Percentiles rank a stretch among this genome's conserved stretches.
Evolutionary conservation across 192 early-diverging fungal genomes (phyloP).

Genomic region (Coemansia sp.): DNA sequence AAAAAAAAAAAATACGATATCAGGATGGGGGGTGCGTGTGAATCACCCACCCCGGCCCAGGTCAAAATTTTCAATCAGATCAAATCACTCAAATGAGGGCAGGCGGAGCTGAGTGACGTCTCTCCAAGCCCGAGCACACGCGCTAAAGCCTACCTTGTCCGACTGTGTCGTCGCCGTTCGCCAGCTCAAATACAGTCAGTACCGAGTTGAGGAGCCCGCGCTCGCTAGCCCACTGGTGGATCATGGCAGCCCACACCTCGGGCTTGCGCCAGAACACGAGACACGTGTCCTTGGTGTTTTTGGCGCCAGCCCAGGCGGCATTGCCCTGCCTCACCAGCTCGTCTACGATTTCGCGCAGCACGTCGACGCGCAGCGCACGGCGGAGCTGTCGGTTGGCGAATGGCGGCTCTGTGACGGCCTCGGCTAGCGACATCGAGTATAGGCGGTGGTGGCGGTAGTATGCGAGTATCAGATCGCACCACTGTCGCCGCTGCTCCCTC

Average conservation of each 20-base stretch:
- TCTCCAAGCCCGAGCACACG: no score
- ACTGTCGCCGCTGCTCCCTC: conserved; percentile 79
- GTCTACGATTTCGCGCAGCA: conserved; percentile 73
- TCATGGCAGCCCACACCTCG: conserved; percentile 85
- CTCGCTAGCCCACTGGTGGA: conserved; percentile 79
- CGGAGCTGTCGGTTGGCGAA: conserved; percentile 75
- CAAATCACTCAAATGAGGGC: background rate
- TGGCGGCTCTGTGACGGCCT: conserved; percentile 59
- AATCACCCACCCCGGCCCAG: conserved; percentile 6
- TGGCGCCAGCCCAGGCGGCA: conserved; percentile 50
- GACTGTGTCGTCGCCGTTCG: conserved; percentile 80
- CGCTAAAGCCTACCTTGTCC: conserved; percentile 62
- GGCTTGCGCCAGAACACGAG: conserved; percentile 87
- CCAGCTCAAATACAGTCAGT: conserved; percentile 87
- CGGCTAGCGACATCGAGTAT: conserved; percentile 66
- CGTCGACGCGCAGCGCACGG: conserved; percentile 64
- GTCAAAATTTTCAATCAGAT: conserved; percentile 11
- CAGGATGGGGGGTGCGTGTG: background rate
- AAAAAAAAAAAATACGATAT: background rate
- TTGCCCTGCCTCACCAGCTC: conserved; percentile 71
- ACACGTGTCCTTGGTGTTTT: conserved; percentile 57
- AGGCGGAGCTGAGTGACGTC: background rate
- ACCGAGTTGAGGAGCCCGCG: conserved; percentile 82
- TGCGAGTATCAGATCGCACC: conserved; percentile 75
- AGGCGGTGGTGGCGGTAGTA: conserved; percentile 71